Evolutionary conservation across 1,139 yeast genomes (phyloP), one percentile per base, ranked within the genome.

Genomic region (Kodamaea sp.): DNA sequence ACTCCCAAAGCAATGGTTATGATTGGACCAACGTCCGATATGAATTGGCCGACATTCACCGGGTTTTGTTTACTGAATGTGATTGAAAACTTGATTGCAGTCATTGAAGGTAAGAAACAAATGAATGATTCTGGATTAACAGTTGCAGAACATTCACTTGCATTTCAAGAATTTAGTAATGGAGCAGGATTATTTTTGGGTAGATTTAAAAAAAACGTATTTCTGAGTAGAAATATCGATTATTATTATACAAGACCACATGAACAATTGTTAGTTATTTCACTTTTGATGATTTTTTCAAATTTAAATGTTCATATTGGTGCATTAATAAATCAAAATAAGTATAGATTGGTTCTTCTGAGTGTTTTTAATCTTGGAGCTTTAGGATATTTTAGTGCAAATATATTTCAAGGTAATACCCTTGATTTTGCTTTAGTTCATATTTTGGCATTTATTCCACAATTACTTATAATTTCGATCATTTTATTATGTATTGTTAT

Each of bases 161-260:
- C 87, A 8, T 83, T 82, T 53, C 89, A 84, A 53, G 90, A 83
- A 50, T 79, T 75, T 25, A 79, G 79, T 49, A 65, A 74, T n/a
- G 60, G 70, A 20, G 61, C 60, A 1, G 60, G 61, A 0, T 48
- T 62, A 25, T 57, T 65, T 39, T 52, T 62, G 38, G 60, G 62
- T 9, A 52, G 56, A 37, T 46, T 54, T 8, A 49, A 49, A 15
- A 40, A 46, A 20, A 47, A 28, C 6, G 20, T 24, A n/a, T 32
- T 32, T n/a, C 27, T 34, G 11, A 31, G 29, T 15, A 26, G 31
- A 23, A 34, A 27, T 24, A 9, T 9, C 10, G 12, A 22, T 45
- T 5, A 15, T 5, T 11, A 8, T 11, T 8, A 10, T 29, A 62
- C 60, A 29, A 53, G 70, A 15, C 82, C 87, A 7, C 67, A 80